Evolutionary conservation across 75 land plant species (phyloP).

Genomic region (Pseudotsuga menziesii): DNA sequence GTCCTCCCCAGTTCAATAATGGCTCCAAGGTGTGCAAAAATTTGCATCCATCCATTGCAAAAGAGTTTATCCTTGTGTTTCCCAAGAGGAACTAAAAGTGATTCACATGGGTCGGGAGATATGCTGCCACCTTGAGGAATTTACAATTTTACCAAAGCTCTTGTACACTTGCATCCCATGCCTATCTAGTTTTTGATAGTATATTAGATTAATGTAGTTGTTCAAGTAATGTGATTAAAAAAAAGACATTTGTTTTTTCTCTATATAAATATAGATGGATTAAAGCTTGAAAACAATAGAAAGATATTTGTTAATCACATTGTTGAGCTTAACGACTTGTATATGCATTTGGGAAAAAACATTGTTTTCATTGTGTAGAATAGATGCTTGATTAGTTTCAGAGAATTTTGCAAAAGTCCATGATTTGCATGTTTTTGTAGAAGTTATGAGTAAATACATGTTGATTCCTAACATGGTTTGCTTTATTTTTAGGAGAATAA

Average conservation of each 20-base stretch:
- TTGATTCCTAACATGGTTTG: not conserved
- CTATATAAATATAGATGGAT: not conserved
- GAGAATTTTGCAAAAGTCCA: not conserved
- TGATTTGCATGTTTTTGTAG: not conserved
- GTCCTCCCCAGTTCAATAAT: no score
- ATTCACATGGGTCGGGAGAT: no score
- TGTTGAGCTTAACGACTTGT: not conserved
- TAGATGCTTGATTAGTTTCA: not conserved
- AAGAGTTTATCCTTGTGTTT: no score
- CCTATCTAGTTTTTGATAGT: not conserved
- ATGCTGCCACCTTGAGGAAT: no score
- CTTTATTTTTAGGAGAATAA: not conserved
- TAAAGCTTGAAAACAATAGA: not conserved
- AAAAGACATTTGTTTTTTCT: not conserved
- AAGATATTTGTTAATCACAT: not conserved
- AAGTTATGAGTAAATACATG: not conserved
- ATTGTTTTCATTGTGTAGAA: not conserved
- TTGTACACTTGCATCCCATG: no score
- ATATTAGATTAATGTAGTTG: not conserved
- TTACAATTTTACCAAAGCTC: no score
- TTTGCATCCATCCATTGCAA: no score
- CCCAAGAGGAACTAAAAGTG: no score
- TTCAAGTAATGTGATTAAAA: not conserved
- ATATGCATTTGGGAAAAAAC: not conserved
- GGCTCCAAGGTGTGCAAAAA: no score